These are phyloP conservation scores for Nyssa sinensis DNA, from an alignment of 148 eudicot species.

Conservation along the genomic window DNA sequence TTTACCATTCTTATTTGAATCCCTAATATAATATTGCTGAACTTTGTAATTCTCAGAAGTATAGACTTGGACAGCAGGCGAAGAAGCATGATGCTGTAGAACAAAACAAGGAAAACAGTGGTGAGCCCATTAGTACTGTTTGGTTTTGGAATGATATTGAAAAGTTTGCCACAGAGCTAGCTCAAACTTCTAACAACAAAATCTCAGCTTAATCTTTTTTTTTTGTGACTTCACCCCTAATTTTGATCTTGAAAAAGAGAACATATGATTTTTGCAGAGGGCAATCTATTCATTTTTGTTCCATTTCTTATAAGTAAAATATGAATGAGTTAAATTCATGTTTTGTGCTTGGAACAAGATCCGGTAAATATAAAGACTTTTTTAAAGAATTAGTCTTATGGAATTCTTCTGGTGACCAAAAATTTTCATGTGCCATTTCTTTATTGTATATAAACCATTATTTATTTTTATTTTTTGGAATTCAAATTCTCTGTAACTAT, in stretches of 20 bases:
- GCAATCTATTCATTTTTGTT: neutral
- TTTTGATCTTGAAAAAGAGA: neutral
- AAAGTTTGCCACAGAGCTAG: neutral
- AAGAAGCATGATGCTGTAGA: conserved; percentile 36
- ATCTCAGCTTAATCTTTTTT: neutral
- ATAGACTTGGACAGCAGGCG: conserved; percentile 59
- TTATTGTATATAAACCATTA: neutral
- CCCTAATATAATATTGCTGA: neutral
- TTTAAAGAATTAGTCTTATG: neutral
- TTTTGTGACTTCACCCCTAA: neutral
- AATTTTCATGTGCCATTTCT: neutral
- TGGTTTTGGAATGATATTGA: neutral
- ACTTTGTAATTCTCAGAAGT: conserved; percentile 34
- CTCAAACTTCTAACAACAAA: neutral
- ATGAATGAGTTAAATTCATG: neutral
- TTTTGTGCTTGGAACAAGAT: neutral
- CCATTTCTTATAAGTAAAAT: neutral
- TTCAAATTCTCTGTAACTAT: neutral
- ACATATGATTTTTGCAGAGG: neutral
- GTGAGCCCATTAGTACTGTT: conserved; percentile 17
- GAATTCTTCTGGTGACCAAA: neutral
- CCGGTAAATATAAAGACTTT: neutral
- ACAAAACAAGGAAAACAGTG: conserved; percentile 35
- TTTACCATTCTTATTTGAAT: neutral
- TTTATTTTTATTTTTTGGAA: neutral